Evolutionary conservation across 768 basidiomycete species (phyloP).

Genomic region (Lactarius hatsudake): DNA sequence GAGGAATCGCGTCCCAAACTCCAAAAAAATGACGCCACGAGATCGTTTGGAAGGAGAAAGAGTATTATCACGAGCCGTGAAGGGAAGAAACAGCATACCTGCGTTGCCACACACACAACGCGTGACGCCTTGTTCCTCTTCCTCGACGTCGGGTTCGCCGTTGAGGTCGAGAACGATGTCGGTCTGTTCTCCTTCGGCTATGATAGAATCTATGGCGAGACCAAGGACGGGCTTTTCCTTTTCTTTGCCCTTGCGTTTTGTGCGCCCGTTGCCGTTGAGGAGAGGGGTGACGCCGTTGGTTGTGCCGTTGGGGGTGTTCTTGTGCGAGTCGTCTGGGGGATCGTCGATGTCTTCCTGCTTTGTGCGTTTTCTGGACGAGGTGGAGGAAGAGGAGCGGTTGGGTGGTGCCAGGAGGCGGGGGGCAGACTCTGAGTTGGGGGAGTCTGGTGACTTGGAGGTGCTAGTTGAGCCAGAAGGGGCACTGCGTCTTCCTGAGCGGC

Average conservation of each 20-base stretch:
- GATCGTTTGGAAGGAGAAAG: slow-evolving; percentile 1
- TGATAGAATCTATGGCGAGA: slow-evolving; percentile 32
- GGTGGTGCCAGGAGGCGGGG: slow-evolving; percentile 34
- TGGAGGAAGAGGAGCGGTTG: slow-evolving; percentile 31
- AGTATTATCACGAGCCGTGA: slow-evolving; percentile 13
- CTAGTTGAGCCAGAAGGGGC: slow-evolving; percentile 63
- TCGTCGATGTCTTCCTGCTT: slow-evolving; percentile 78
- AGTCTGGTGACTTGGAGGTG: slow-evolving; percentile 73
- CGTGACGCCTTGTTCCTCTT: slow-evolving; percentile 62
- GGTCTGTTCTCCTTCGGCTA: slow-evolving; percentile 32
- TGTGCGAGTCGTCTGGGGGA: slow-evolving; percentile 49
- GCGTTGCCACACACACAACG: slow-evolving; percentile 84
- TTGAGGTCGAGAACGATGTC: slow-evolving; percentile 36
- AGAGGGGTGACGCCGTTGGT: slow-evolving; percentile 31
- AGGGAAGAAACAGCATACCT: slow-evolving; percentile 46
- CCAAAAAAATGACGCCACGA: neutral
- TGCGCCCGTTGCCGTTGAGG: slow-evolving; percentile 38
- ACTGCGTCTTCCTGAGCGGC: slow-evolving; percentile 74
- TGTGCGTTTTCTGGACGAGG: slow-evolving; percentile 46
- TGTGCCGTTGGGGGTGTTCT: slow-evolving; percentile 38
- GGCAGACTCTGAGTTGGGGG: slow-evolving; percentile 49
- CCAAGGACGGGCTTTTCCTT: slow-evolving; percentile 45
- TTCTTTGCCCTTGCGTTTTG: slow-evolving; percentile 65
- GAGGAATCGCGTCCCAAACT: slow-evolving; percentile 12
- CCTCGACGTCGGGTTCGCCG: slow-evolving; percentile 40